Percentiles rank a stretch among this genome's conserved stretches.
These are phyloP conservation scores for Trichophyton equinum DNA, from an alignment of 2,329 filamentous ascomycete species.

Conservation along the genomic window DNA sequence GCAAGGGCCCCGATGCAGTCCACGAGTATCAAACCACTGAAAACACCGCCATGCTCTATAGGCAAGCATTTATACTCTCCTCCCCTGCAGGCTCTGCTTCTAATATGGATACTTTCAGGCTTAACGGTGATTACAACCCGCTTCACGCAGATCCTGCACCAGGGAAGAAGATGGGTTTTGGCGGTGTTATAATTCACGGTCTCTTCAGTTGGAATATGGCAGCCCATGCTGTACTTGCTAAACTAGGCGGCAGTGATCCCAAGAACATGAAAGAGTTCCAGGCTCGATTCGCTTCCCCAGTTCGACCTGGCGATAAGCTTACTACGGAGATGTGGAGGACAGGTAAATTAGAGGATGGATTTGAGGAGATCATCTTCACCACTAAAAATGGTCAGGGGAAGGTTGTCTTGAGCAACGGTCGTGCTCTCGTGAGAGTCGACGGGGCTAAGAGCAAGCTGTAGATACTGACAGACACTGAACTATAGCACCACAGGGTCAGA, in stretches of 20 bases:
- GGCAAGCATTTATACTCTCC: conserved; percentile 25
- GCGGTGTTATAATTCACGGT: conserved; percentile 78
- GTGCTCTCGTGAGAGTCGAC: conserved; percentile 60
- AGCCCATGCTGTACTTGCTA: conserved; percentile 58
- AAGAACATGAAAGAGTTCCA: conserved; percentile 78
- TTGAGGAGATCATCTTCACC: conserved; percentile 72
- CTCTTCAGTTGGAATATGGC: conserved; percentile 77
- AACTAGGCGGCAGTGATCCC: conserved; percentile 63
- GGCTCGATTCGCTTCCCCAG: conserved; percentile 73
- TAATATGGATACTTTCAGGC: conserved; percentile 32
- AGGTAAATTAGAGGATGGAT: conserved; percentile 49
- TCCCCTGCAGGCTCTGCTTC: neutral
- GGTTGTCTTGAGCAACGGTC: conserved; percentile 75
- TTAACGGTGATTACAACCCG: conserved; percentile 92
- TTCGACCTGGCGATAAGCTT: conserved; percentile 71
- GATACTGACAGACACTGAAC: conserved; percentile 10
- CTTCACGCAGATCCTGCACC: conserved; percentile 79
- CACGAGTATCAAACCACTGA: conserved; percentile 57
- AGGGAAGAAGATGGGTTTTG: conserved; percentile 80
- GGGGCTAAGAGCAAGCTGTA: conserved; percentile 52
- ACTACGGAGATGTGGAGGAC: conserved; percentile 70
- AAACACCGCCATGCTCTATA: conserved; percentile 65
- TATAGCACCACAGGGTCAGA: no score
- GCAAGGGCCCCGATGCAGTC: conserved; percentile 55
- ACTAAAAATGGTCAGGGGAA: conserved; percentile 69